A percentile compares a stretch with the other conserved stretches of the same genome.
Conservation (phyloP, 2,329 filamentous ascomycete species). For the Trichophyton equinum region DNA sequence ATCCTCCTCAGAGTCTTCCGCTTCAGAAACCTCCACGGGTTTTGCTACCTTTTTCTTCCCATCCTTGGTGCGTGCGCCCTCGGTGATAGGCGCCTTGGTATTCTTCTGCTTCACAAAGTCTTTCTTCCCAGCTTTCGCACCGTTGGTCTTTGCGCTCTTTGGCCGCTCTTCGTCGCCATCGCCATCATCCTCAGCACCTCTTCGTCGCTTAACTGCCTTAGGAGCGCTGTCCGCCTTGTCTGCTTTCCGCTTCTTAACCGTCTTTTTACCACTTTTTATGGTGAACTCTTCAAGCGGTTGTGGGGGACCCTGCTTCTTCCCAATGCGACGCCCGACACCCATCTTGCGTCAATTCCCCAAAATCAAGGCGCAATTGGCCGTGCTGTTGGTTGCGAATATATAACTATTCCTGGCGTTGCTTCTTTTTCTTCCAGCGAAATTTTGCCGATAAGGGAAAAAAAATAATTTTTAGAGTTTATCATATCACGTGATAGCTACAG, state of each 20-base stretch:
- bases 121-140: slow-evolving; percentile 30
- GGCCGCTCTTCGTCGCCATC: slow-evolving; percentile 41
- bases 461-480: slow-evolving; percentile 4
- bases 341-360: slow-evolving; percentile 41
- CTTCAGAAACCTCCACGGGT: slow-evolving; percentile 19
- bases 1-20: slow-evolving; percentile 28
- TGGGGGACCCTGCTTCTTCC: slow-evolving; percentile 83
- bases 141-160: slow-evolving; percentile 46
- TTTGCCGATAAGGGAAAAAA: slow-evolving; percentile 5
- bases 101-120: slow-evolving; percentile 28
- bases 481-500: not conserved
- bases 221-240: slow-evolving; percentile 45
- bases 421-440: not conserved
- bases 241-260: slow-evolving; percentile 69
- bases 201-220: slow-evolving; percentile 12
- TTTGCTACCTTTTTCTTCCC: slow-evolving; percentile 28
- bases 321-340: slow-evolving; percentile 80
- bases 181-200: slow-evolving; percentile 18
- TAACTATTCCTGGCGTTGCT: not conserved
- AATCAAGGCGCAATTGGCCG: not conserved
- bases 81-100: slow-evolving; percentile 12
- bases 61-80: slow-evolving; percentile 7
- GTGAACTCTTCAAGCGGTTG: slow-evolving; percentile 62
- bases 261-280: slow-evolving; percentile 54
- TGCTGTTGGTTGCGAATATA: not conserved